Percentiles rank a stretch among this genome's conserved stretches.
Conservation (phyloP, 73 alveolate species). For the Paramecium tetraurelia region DNA sequence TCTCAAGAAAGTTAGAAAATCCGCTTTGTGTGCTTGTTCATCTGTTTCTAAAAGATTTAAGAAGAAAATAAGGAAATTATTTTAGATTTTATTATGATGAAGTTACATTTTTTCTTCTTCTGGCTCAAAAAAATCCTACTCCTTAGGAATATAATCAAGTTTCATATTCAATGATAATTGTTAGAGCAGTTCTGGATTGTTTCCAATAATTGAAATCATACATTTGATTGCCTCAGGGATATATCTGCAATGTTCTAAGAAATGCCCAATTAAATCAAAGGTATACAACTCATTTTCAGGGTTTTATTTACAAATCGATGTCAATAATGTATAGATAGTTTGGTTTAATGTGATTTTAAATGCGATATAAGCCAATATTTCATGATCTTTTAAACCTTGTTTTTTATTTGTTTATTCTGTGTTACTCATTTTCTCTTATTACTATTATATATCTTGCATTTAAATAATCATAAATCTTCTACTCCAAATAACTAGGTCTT, state of each 20-base stretch:
- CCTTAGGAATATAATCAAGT: slow-evolving; percentile 42
- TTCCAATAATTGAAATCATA: slow-evolving; percentile 10
- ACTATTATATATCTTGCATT: background rate
- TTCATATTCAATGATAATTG: slow-evolving; percentile 30
- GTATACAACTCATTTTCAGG: slow-evolving; percentile 47
- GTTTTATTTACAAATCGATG: slow-evolving; percentile 56
- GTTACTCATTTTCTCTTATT: slow-evolving; percentile 14
- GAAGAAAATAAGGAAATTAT: slow-evolving; percentile 8
- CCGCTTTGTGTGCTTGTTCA: slow-evolving; percentile 5
- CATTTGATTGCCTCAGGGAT: slow-evolving; percentile 60
- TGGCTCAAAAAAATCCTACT: background rate
- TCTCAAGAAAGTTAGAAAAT: slow-evolving; percentile 37
- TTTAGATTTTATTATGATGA: background rate
- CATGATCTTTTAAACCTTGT: slow-evolving; percentile 26
- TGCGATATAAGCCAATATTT: slow-evolving; percentile 7
- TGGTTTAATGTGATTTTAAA: slow-evolving; percentile 16
- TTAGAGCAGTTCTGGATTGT: slow-evolving; percentile 6
- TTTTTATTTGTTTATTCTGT: background rate
- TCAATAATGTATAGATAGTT: slow-evolving; percentile 17
- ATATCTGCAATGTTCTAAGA: slow-evolving; percentile 54
- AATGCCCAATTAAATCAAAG: slow-evolving; percentile 25
- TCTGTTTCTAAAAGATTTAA: slow-evolving; percentile 28
- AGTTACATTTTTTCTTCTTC: slow-evolving; percentile 40
- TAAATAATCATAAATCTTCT: slow-evolving; percentile 7
- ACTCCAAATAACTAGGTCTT: slow-evolving; percentile 35